Conservation (phyloP, 139 green algal genomes). For the Dunaliella sp. region DNA sequence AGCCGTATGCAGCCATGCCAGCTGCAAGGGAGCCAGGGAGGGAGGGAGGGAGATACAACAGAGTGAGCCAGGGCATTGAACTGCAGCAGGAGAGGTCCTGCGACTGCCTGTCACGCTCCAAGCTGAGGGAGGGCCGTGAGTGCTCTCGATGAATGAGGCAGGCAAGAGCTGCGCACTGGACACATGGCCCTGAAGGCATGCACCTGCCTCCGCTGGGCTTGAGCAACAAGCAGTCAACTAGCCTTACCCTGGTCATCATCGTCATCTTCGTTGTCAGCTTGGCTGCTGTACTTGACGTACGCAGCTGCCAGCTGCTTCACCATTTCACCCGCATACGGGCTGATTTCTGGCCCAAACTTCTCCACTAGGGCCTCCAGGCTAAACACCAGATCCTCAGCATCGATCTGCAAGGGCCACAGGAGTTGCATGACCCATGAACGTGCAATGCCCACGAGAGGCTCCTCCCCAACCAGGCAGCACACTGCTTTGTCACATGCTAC, state of each 20-base stretch:
- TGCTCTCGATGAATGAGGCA: too few relatives aligned
- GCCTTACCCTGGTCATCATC: constrained; percentile 28
- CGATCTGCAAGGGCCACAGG: too few relatives aligned
- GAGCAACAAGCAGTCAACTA: too few relatives aligned
- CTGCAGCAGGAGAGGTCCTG: not conserved
- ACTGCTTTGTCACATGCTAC: not conserved
- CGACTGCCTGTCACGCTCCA: too few relatives aligned
- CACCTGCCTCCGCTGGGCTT: too few relatives aligned
- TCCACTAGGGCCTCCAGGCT: constrained; percentile 95
- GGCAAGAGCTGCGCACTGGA: too few relatives aligned
- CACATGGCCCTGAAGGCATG: too few relatives aligned
- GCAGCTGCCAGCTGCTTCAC: constrained; percentile 68
- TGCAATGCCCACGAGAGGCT: not conserved
- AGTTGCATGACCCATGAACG: too few relatives aligned
- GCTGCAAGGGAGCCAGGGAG: constrained; percentile 23
- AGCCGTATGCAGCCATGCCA: constrained; percentile 79
- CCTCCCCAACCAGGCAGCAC: not conserved
- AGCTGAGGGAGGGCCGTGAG: too few relatives aligned
- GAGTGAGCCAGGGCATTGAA: not conserved
- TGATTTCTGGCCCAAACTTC: constrained; percentile 90
- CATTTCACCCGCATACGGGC: constrained; percentile 73
- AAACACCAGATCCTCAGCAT: constrained; percentile 90
- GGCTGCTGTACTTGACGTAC: constrained; percentile 54
- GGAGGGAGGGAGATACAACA: not conserved
- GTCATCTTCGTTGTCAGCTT: constrained; percentile 62